Evolutionary conservation across 2,329 filamentous ascomycete genomes (phyloP).

Genomic region (Boeremia exigua): DNA sequence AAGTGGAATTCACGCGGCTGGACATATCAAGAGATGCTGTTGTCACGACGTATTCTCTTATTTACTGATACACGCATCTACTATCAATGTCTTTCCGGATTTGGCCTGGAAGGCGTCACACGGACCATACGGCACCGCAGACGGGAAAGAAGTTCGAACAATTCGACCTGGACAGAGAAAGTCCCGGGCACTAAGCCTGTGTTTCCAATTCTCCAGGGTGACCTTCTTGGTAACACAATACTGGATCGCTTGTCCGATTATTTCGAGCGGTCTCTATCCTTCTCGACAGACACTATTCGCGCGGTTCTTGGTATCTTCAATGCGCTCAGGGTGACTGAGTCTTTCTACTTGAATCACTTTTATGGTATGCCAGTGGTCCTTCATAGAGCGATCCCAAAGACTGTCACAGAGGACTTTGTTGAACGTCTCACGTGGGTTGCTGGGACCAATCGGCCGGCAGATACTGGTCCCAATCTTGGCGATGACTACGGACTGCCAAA

Average conservation of each 20-base stretch:
- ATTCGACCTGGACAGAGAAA: not conserved
- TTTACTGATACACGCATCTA: slow-evolving; percentile 23
- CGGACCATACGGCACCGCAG: not conserved
- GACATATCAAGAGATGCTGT: slow-evolving; percentile 21
- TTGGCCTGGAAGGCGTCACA: slow-evolving; percentile 3
- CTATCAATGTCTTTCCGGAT: slow-evolving; percentile 18
- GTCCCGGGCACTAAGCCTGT: not conserved
- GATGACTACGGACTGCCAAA: not conserved
- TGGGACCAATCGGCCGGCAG: not conserved
- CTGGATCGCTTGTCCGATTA: not conserved
- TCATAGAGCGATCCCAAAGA: not conserved
- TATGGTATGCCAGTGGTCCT: not conserved
- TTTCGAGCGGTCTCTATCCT: slow-evolving; percentile 1
- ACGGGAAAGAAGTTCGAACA: not conserved
- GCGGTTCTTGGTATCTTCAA: slow-evolving; percentile 1
- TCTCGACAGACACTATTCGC: not conserved
- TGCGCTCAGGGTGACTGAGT: not conserved
- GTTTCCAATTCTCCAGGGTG: not conserved
- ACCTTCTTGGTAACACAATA: not conserved
- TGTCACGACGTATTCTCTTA: slow-evolving; percentile 16
- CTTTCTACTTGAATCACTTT: not conserved
- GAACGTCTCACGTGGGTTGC: slow-evolving; percentile 1
- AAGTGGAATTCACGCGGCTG: slow-evolving; percentile 22
- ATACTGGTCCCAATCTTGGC: not conserved
- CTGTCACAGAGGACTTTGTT: not conserved